Evolutionary conservation across 106 monocot species (phyloP).

Genomic region (Platanthera guangdongensis): DNA sequence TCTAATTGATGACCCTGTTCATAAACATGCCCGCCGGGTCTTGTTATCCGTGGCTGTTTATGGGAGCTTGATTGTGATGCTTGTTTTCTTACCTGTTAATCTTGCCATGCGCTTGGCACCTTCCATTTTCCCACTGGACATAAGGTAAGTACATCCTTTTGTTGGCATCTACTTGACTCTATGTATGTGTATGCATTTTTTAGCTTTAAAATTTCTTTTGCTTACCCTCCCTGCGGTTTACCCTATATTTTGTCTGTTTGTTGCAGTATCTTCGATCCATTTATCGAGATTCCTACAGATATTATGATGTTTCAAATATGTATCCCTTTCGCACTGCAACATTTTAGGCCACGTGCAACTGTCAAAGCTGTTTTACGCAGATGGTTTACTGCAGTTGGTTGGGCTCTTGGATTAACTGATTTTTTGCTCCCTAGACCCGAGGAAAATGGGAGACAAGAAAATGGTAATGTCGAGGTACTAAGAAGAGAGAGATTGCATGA

Average conservation of each 20-base stretch:
- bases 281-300: conserved; percentile 93
- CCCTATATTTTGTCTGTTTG: conserved; percentile 1
- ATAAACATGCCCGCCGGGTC: conserved; percentile 94
- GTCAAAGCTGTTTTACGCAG: conserved; percentile 72
- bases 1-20: conserved; percentile 96
- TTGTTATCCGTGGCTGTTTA: conserved; percentile 95
- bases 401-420: conserved; percentile 93
- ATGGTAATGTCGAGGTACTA: conserved; percentile 43
- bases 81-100: conserved; percentile 94
- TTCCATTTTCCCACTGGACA: conserved; percentile 82
- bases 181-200: not conserved
- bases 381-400: conserved; percentile 88
- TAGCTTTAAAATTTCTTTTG: not conserved
- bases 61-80: conserved; percentile 98
- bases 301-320: conserved; percentile 97
- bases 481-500: conserved; percentile 46
- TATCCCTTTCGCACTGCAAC: conserved; percentile 94
- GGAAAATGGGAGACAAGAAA: conserved; percentile 58
- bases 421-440: conserved; percentile 74
- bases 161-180: not conserved
- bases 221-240: not conserved
- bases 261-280: conserved; percentile 86
- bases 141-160: conserved; percentile 41
- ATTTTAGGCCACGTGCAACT: conserved; percentile 85
- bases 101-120: conserved; percentile 93